Conservation (phyloP, 352 stramenopile species). For the Phytophthora syringae region DNA sequence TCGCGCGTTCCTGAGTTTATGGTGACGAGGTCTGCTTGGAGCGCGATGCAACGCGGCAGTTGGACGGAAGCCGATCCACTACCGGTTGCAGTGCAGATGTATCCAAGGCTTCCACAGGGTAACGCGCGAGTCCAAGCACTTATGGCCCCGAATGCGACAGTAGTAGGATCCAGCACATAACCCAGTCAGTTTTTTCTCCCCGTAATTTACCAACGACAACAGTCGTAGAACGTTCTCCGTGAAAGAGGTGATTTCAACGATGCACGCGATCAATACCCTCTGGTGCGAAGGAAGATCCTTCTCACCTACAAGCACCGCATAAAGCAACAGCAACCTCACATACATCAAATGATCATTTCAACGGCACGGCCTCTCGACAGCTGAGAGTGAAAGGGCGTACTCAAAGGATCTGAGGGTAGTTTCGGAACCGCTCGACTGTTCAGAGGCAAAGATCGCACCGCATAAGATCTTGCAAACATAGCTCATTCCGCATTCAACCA, state of each 20-base stretch:
- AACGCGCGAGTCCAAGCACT: constrained; percentile 24
- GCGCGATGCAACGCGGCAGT: constrained; percentile 1
- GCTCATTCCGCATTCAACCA: no score
- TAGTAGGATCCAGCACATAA: neutral
- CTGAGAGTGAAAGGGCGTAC: neutral
- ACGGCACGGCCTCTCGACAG: neutral
- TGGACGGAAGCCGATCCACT: constrained; percentile 17
- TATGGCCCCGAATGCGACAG: constrained; percentile 57
- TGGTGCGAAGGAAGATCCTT: constrained; percentile 18
- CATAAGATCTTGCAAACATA: no score
- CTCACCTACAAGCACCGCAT: constrained; percentile 16
- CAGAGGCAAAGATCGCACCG: neutral
- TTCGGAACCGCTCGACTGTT: neutral
- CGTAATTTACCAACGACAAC: constrained; percentile 20
- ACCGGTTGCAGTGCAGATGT: constrained; percentile 37
- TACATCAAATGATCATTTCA: neutral
- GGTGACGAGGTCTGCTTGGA: neutral
- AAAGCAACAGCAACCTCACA: constrained; percentile 5
- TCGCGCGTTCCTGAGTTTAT: constrained; percentile 30
- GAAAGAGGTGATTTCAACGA: constrained; percentile 2
- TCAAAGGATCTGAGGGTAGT: neutral
- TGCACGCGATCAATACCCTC: constrained; percentile 3
- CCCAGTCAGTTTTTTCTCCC: constrained; percentile 19
- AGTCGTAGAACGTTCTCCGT: neutral
- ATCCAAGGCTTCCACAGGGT: constrained; percentile 55